phyloP scores from a whole-genome alignment of 169 alveolate species.

The Eimeria necatrix region DNA sequence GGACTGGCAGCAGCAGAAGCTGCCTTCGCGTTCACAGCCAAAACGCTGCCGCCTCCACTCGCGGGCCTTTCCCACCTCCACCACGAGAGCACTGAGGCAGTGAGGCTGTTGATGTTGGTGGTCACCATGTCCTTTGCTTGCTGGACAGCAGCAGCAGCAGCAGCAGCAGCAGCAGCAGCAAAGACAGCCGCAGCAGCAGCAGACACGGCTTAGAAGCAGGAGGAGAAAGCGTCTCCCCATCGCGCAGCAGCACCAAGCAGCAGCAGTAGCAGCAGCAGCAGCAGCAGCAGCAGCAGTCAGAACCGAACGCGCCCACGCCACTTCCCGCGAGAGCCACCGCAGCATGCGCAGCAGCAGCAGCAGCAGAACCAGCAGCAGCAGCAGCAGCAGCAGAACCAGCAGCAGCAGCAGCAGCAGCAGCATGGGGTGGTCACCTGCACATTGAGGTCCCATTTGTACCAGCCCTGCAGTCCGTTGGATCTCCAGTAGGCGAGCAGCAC shows the following conservation, averaged over 20 bases:
- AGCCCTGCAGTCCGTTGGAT: slow-evolving; percentile 60
- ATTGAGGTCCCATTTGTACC: slow-evolving; percentile 74
- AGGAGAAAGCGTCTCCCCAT: too few species aligned
- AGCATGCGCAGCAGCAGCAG: too few species aligned
- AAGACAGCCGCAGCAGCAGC: neutral
- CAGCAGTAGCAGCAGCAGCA: slow-evolving; percentile 1
- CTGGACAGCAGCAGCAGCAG: slow-evolving; percentile 36
- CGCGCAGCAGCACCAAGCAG: too few species aligned
- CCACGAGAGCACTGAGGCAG: slow-evolving; percentile 69
- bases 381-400: slow-evolving; percentile 19
- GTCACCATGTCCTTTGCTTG: slow-evolving; percentile 62
- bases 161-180: slow-evolving; percentile 7
- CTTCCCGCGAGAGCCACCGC: neutral
- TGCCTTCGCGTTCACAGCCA: slow-evolving; percentile 58
- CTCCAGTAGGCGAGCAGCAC: slow-evolving; percentile 74
- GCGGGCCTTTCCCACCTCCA: slow-evolving; percentile 11
- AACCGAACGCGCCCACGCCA: neutral
- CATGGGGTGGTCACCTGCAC: slow-evolving; percentile 42
- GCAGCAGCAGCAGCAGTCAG: slow-evolving; percentile 27
- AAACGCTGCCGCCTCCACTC: slow-evolving; percentile 4
- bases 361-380: slow-evolving; percentile 12
- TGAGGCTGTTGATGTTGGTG: slow-evolving; percentile 21
- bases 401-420: too few species aligned
- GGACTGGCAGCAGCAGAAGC: slow-evolving; percentile 43
- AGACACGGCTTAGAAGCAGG: neutral